Evolutionary conservation across 1,139 yeast species (phyloP).

Genomic region (Candida gigantensis): DNA sequence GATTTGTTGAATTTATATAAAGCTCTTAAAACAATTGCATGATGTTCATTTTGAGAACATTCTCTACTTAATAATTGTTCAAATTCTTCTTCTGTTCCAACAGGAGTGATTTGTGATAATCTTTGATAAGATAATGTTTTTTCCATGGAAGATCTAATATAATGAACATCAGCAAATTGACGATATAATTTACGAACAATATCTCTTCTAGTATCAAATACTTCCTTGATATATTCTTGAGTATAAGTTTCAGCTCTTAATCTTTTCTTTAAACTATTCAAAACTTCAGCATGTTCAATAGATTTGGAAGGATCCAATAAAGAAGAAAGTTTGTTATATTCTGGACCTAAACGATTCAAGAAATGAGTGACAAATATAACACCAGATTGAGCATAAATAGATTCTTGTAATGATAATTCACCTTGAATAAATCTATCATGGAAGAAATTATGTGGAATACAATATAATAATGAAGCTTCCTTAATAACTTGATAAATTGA

Average conservation of each 20-base stretch:
- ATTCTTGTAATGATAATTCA: constrained; percentile 87
- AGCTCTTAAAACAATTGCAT: constrained; percentile 78
- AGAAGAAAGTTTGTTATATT: constrained; percentile 68
- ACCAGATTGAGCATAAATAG: constrained; percentile 92
- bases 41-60: constrained; percentile 80
- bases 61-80: constrained; percentile 64
- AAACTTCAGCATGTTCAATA: constrained; percentile 69
- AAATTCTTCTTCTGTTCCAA: constrained; percentile 75
- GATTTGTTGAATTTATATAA: constrained; percentile 82
- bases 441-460: constrained; percentile 87
- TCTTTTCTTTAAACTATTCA: constrained; percentile 81
- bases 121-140: constrained; percentile 91
- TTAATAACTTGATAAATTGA: constrained; percentile 89
- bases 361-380: constrained; percentile 92
- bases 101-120: constrained; percentile 72
- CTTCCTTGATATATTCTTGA: constrained; percentile 77
- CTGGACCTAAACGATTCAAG: constrained; percentile 90
- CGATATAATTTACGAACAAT: constrained; percentile 84
- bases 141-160: constrained; percentile 69
- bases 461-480: constrained; percentile 90
- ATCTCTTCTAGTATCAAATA: constrained; percentile 68
- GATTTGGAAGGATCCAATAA: constrained; percentile 64
- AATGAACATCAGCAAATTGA: constrained; percentile 90
- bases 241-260: constrained; percentile 93
- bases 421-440: constrained; percentile 73